Percentiles rank a stretch among this genome's conserved stretches.
Evolutionary conservation across 1,139 yeast genomes (phyloP).

Genomic region (Diutina scorzettiae): DNA sequence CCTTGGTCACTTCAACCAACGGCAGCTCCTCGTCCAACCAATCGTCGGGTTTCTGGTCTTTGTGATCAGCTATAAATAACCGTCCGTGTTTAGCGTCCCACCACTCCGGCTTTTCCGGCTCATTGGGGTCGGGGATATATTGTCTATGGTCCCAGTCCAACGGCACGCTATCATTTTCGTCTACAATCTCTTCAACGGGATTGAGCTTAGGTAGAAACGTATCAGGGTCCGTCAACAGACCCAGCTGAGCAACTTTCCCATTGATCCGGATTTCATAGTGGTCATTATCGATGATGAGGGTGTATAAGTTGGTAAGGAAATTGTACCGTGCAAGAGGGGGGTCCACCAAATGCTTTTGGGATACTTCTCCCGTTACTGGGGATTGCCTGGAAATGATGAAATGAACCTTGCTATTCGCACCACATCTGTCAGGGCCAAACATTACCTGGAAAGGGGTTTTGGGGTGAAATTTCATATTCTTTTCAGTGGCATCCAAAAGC

Average conservation of each 20-base stretch:
- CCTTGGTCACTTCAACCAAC: conserved; percentile 14
- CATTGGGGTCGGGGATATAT: conserved; percentile 54
- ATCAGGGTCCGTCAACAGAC: conserved; percentile 39
- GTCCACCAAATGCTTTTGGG: conserved; percentile 56
- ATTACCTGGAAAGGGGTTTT: conserved; percentile 64
- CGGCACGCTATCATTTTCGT: conserved; percentile 56
- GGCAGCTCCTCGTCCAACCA: conserved; percentile 56
- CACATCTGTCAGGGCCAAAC: conserved; percentile 96
- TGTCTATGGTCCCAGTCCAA: conserved; percentile 65
- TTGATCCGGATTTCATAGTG: conserved; percentile 71
- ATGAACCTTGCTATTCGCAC: conserved; percentile 66
- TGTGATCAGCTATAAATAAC: conserved; percentile 49
- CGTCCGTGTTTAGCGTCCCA: conserved; percentile 63
- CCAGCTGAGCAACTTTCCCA: conserved; percentile 62
- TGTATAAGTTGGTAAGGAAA: conserved; percentile 55
- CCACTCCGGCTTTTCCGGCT: conserved; percentile 57
- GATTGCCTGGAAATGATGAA: conserved; percentile 53
- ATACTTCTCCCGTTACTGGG: conserved; percentile 35
- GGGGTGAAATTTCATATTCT: conserved; percentile 34
- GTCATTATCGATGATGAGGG: conserved; percentile 57
- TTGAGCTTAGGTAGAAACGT: conserved; percentile 49
- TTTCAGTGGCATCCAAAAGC: conserved; percentile 34
- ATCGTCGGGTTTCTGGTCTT: conserved; percentile 53
- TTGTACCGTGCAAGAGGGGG: conserved; percentile 58
- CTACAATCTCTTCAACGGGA: conserved; percentile 53